Conservation (phyloP, 306 rosid species). For the Medicago ruthenica region DNA sequence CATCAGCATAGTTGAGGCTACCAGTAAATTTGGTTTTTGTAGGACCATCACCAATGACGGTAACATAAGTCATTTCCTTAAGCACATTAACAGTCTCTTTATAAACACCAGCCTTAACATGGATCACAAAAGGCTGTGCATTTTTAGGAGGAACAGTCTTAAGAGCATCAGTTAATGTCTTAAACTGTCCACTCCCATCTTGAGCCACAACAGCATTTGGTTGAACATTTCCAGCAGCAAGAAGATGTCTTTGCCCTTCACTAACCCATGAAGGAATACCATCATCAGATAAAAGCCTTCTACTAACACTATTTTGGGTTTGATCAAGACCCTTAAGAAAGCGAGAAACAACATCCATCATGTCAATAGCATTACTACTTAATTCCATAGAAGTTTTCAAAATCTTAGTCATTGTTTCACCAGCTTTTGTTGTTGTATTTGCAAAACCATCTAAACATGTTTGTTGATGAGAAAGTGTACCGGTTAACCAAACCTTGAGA, state of each 20-base stretch:
- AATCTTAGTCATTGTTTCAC: slow-evolving; percentile 49
- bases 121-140: slow-evolving; percentile 59
- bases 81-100: slow-evolving; percentile 47
- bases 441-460: slow-evolving; percentile 74
- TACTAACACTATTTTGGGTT: background rate
- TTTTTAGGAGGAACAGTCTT: slow-evolving; percentile 53
- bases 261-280: slow-evolving; percentile 56
- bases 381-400: slow-evolving; percentile 57
- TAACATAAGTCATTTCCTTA: slow-evolving; percentile 50
- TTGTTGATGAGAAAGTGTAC: slow-evolving; percentile 58
- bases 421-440: slow-evolving; percentile 54
- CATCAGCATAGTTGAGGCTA: slow-evolving; percentile 52
- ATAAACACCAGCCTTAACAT: slow-evolving; percentile 74
- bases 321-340: background rate
- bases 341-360: slow-evolving; percentile 46
- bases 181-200: slow-evolving; percentile 71
- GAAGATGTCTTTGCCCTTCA: slow-evolving; percentile 44
- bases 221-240: slow-evolving; percentile 1
- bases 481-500: slow-evolving; percentile 73
- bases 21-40: slow-evolving; percentile 63
- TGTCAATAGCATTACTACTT: slow-evolving; percentile 68
- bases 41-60: slow-evolving; percentile 82
- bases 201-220: slow-evolving; percentile 67
- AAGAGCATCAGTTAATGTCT: slow-evolving; percentile 63
- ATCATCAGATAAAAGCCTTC: slow-evolving; percentile 43